These are phyloP conservation scores for Fusarium sp. DNA, from an alignment of 2,329 filamentous ascomycete species.

Conservation along the genomic window DNA sequence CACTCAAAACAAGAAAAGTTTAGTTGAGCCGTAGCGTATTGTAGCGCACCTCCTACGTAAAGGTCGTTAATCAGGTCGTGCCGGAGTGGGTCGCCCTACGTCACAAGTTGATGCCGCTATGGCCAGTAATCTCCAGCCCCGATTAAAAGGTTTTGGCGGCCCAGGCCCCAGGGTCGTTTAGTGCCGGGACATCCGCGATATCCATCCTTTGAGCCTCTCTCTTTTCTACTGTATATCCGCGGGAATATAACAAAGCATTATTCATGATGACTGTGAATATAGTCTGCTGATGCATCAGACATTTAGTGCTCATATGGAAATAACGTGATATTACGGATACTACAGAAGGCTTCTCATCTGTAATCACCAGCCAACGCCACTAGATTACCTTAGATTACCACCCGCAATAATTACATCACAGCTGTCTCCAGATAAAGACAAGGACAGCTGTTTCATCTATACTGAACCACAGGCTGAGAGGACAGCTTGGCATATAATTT, in stretches of 20 bases:
- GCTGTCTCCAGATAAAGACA: neutral
- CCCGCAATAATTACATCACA: conserved; percentile 5
- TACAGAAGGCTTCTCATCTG: neutral
- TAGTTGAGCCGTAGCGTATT: neutral
- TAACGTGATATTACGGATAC: neutral
- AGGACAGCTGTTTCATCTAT: neutral
- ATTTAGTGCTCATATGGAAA: neutral
- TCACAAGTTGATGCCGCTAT: neutral
- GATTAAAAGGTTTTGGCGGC: neutral
- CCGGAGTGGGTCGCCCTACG: neutral
- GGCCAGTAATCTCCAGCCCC: conserved; percentile 18
- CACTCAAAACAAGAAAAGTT: neutral
- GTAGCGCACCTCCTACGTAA: conserved; percentile 1
- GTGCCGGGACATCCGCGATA: conserved; percentile 2
- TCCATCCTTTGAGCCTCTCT: neutral
- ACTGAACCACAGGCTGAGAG: neutral
- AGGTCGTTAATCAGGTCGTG: neutral
- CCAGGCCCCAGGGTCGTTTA: neutral
- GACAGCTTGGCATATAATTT: neutral
- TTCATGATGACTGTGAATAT: neutral
- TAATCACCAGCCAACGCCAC: neutral
- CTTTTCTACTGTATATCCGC: neutral
- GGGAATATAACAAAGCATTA: neutral
- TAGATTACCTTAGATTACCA: neutral
- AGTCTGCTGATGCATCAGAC: neutral